These are phyloP conservation scores for Beauveria sp. DNA, from an alignment of 2,329 filamentous ascomycete genomes.

Conservation along the genomic window DNA sequence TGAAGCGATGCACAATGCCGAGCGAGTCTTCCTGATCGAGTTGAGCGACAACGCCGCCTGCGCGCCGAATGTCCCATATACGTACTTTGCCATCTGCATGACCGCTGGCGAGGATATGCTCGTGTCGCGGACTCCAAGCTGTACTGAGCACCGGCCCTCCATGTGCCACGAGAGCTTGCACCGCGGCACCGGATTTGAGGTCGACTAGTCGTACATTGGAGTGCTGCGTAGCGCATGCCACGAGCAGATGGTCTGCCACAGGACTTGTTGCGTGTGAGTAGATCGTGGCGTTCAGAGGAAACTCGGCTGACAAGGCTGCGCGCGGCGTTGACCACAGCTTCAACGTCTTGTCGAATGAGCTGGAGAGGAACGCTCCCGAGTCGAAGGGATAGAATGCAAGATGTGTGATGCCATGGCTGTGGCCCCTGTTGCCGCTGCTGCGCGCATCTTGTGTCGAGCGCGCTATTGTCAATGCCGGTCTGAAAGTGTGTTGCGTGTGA, in stretches of 20 bases:
- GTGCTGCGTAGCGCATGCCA: constrained; percentile 83
- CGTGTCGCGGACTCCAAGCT: constrained; percentile 74
- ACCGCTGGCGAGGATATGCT: constrained; percentile 74
- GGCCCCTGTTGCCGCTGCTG: constrained; percentile 25
- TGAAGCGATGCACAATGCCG: constrained; percentile 47
- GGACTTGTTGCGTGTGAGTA: constrained; percentile 74
- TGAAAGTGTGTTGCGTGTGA: constrained; percentile 40
- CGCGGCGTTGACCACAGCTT: constrained; percentile 66
- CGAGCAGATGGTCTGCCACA: constrained; percentile 64
- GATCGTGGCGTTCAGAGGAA: constrained; percentile 59
- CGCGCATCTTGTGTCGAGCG: constrained; percentile 29
- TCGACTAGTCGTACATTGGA: constrained; percentile 80
- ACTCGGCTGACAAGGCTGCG: constrained; percentile 54
- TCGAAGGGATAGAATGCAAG: constrained; percentile 75
- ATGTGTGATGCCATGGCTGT: constrained; percentile 68
- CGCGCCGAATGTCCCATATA: constrained; percentile 80
- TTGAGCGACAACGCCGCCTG: constrained; percentile 65
- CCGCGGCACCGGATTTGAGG: constrained; percentile 66
- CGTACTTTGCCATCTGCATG: constrained; percentile 78
- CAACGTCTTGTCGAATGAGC: constrained; percentile 69
- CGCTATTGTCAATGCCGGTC: constrained; percentile 44
- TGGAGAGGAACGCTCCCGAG: constrained; percentile 64
- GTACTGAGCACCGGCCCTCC: constrained; percentile 60
- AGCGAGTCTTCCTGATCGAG: constrained; percentile 79
- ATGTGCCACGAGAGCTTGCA: constrained; percentile 64